Evolutionary conservation across 2,329 filamentous ascomycete genomes (phyloP), one percentile per base, ranked within the genome.

Genomic region (Hirsutella minnesotensis): DNA sequence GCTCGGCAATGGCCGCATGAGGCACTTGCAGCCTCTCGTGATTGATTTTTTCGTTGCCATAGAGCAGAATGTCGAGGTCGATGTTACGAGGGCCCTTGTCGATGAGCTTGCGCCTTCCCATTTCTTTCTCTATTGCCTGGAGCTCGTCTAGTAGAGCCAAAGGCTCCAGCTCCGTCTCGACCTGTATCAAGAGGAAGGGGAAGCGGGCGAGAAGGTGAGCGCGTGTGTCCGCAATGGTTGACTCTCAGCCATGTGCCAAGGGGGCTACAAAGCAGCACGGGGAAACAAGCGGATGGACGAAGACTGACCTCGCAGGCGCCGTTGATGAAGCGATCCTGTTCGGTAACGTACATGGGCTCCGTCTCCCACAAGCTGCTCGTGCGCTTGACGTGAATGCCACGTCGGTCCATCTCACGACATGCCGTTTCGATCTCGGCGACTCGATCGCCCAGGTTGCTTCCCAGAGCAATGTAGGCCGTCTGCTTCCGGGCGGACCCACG

Each of bases 1-100:
- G 76, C 62, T 98, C 92, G 3, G 82, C 66, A 67, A 98, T 95
- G 36, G 86, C 72, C 27, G 77, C 70, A 59, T 98, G 92, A 10
- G 92, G 92, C 22, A 98, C 72, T 21, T 72, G 81, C n/a, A 98
- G 75, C 18, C 87, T 77, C 35, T 83, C 75, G 49, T 86, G 73
- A 34, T 77, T 64, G 41, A 94, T 65, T 3, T 63, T 67, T 46
- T 81, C 65, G 43, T 84, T 66, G 40, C 80, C 82, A 56, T 94
- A 95, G 1, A 95, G 69, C 16, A 96, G 67, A 38, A 98, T 88
- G 56, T 98, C 92, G 13, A 98, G 70, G 56, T 98, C 92, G 47
- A 98, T 95, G 56, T 88, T 94, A 22, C 92, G 77, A 2, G 92
- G 92, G 0, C 92, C 92, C 59, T 98, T 98, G 55, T 95, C 87